A percentile compares a stretch with the other conserved stretches of the same genome.
Evolutionary conservation across 768 basidiomycete species (phyloP).

Genomic region (Tremella mesenterica): DNA sequence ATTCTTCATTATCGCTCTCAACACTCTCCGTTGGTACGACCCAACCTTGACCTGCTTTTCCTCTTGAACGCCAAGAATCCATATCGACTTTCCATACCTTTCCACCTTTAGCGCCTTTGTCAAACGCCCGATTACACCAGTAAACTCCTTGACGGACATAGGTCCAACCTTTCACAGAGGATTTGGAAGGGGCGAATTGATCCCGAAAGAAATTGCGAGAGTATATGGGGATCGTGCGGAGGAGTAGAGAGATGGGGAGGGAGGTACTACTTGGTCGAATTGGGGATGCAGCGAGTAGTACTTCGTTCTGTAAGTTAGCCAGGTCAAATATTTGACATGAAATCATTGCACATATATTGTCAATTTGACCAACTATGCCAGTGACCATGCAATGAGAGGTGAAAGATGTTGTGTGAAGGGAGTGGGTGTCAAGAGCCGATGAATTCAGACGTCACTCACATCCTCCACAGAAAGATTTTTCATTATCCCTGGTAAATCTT

Average conservation of each 20-base stretch:
- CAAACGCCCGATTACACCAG: conserved; percentile 37
- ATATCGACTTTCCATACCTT: conserved; percentile 30
- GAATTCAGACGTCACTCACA: conserved; percentile 23
- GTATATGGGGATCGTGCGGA: conserved; percentile 31
- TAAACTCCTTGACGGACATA: conserved; percentile 33
- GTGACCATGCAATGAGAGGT: background rate
- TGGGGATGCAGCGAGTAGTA: conserved; percentile 36
- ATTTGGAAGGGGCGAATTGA: conserved; percentile 26
- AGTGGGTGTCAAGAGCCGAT: background rate
- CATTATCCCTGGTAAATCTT: conserved; percentile 41
- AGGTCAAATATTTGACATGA: no score
- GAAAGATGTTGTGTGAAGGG: no score
- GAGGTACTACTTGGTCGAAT: conserved; percentile 31
- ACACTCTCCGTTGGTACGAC: conserved; percentile 6
- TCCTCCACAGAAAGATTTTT: conserved; percentile 36
- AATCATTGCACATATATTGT: no score
- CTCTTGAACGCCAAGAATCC: conserved; percentile 29
- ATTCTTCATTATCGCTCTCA: conserved; percentile 15
- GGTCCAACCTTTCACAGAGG: conserved; percentile 31
- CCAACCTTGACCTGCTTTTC: conserved; percentile 26
- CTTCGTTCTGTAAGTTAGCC: conserved; percentile 31
- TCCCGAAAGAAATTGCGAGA: conserved; percentile 24
- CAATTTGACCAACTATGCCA: background rate
- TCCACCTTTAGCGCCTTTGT: conserved; percentile 34
- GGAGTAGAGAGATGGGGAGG: conserved; percentile 24